A percentile compares a stretch with the other conserved stretches of the same genome.
phyloP scores from a whole-genome alignment of 2,329 filamentous ascomycete species.

The Plenodomus biglobosus region DNA sequence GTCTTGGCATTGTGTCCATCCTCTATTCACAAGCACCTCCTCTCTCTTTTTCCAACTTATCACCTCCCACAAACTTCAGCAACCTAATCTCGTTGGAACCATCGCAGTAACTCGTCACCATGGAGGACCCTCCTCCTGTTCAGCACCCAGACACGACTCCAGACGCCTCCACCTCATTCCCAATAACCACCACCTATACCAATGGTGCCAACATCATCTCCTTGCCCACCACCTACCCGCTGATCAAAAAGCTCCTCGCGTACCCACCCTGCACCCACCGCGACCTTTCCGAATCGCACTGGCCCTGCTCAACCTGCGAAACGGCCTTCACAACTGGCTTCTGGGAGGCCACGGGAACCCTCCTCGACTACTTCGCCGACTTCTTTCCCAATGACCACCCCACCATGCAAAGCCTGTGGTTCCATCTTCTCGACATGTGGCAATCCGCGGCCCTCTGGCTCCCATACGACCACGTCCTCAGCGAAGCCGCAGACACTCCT shows the following conservation, averaged over 20 bases:
- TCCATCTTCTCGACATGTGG: conserved; percentile 29
- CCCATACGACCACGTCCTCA: conserved; percentile 2
- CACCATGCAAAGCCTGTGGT: conserved; percentile 32
- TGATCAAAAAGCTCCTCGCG: conserved; percentile 13
- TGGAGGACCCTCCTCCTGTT: not conserved
- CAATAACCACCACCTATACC: not conserved
- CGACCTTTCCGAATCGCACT: not conserved
- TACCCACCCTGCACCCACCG: conserved; percentile 3
- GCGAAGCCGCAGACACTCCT: not conserved
- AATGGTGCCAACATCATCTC: not conserved
- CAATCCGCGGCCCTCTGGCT: conserved; percentile 11
- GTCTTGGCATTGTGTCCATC: not conserved
- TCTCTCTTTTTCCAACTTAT: not conserved
- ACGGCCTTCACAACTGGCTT: conserved; percentile 8
- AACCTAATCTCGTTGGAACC: not conserved
- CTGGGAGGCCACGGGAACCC: conserved; percentile 18
- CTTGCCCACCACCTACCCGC: conserved; percentile 8
- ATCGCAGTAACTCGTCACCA: not conserved
- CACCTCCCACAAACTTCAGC: not conserved
- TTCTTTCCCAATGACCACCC: conserved; percentile 24
- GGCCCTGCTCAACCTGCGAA: conserved; percentile 12
- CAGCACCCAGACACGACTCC: not conserved
- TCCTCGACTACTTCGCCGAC: conserved; percentile 38
- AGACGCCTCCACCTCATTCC: not conserved
- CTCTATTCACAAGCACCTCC: not conserved